These are phyloP conservation scores for Yamadazyma dushanensis DNA, from an alignment of 1,139 yeast species.

Conservation along the genomic window DNA sequence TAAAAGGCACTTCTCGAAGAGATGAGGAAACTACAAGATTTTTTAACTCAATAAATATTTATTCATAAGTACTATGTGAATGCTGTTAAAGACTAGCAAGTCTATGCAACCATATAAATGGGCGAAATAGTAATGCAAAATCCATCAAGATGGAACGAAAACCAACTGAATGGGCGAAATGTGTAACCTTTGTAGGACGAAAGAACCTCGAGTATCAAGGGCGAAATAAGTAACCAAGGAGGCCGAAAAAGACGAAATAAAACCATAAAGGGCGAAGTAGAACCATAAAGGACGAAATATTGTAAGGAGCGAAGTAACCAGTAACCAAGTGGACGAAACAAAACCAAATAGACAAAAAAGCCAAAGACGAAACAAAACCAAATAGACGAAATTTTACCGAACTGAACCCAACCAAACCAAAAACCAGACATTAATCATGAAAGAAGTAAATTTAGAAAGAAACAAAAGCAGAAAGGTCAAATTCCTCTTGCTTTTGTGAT, in stretches of 20 bases:
- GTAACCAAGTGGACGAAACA: conserved; percentile 3
- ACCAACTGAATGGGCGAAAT: conserved; percentile 8
- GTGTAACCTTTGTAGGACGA: conserved; percentile 10
- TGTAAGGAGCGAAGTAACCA: conserved; percentile 2
- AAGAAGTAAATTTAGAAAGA: conserved; percentile 18
- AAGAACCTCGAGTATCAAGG: conserved; percentile 11
- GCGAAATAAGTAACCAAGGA: conserved; percentile 9
- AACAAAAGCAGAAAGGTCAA: conserved; percentile 33
- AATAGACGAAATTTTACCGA: too few relatives aligned
- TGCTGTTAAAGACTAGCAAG: not conserved
- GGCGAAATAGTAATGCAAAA: conserved; percentile 6
- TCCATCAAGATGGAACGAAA: not conserved
- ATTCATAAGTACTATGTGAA: not conserved
- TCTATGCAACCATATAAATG: conserved; percentile 7
- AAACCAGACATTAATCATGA: conserved; percentile 2
- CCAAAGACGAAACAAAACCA: conserved; percentile 3
- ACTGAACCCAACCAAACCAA: too few relatives aligned
- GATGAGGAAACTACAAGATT: too few relatives aligned
- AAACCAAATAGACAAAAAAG: conserved; percentile 2
- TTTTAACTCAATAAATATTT: conserved; percentile 1
- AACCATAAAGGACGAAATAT: conserved; percentile 9
- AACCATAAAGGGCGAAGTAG: conserved; percentile 7
- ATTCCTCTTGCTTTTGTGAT: conserved; percentile 27
- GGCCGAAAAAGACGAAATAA: conserved; percentile 8
- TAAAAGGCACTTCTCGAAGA: too few relatives aligned